These are phyloP conservation scores for Flaveria brownii DNA, from an alignment of 129 eudicot genomes.

Conservation along the genomic window DNA sequence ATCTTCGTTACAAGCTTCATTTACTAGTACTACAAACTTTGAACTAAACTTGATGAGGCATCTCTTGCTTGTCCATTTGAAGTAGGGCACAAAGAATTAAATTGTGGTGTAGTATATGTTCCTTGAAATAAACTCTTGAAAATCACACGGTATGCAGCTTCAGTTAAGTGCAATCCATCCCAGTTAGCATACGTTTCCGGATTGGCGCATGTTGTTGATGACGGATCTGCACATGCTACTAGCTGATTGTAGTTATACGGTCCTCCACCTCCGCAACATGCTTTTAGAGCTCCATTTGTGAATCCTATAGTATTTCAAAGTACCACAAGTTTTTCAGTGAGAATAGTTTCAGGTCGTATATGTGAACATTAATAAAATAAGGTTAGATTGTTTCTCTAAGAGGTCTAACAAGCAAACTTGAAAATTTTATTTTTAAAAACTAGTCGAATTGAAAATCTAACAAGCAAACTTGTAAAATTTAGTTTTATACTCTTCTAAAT, in stretches of 20 bases:
- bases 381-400: neutral
- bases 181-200: slow-evolving; percentile 55
- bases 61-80: slow-evolving; percentile 23
- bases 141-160: slow-evolving; percentile 49
- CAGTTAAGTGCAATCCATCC: slow-evolving; percentile 80
- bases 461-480: no score
- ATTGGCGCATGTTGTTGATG: slow-evolving; percentile 37
- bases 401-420: neutral
- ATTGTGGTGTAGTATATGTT: slow-evolving; percentile 36
- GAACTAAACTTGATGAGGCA: slow-evolving; percentile 24
- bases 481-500: no score
- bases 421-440: neutral
- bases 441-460: neutral
- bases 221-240: slow-evolving; percentile 37
- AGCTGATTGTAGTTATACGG: slow-evolving; percentile 45
- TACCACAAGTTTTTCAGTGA: slow-evolving; percentile 2
- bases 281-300: slow-evolving; percentile 40
- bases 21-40: slow-evolving; percentile 32
- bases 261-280: slow-evolving; percentile 76
- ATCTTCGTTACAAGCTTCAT: slow-evolving; percentile 13
- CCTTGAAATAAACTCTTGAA: slow-evolving; percentile 51
- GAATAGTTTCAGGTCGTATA: neutral
- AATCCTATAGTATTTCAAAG: slow-evolving; percentile 46
- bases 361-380: neutral
- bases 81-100: slow-evolving; percentile 29